Evolutionary conservation across 345 rosid genomes (phyloP), one percentile per base, ranked within the genome.

Genomic region (Gossypium herbaceum): DNA sequence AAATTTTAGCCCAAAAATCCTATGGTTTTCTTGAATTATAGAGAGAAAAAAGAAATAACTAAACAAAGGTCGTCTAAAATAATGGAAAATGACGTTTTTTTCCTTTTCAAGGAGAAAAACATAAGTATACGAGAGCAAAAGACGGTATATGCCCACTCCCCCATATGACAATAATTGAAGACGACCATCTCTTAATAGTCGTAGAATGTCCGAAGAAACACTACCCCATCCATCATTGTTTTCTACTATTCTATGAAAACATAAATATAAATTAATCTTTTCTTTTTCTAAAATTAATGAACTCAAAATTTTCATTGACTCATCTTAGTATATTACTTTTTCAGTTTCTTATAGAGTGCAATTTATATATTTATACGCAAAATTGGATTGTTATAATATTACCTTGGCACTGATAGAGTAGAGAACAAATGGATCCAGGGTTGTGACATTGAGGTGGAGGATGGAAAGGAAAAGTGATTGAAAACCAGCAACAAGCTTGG

Each of bases 401-500:
- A 92, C 97, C 97, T 91, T 92, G 72, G 91, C 84, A 79, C 92
- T 90, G 78, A 92, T 88, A 63, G 94, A 89, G 84, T 89, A 92
- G 73, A 92, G 85, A 69, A 84, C 90, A 69, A 85, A 76, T 4
- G 78, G 85, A 73, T 85, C 85, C 76, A 83, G 51, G 77, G 91
- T 79, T 62, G 89, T 83, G 83, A 90, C 82, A 75, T 82, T 89
- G 65, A 92, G 86, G 88, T 92, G 97, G 81, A 92, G 96, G 69
- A 90, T 78, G 45, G 89, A 71, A 81, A 90, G 96, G 70, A 58
- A 74, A 71, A 92, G 94, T 1, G 94, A 77, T n/a, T 87, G 91
- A 59, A 92, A 75, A 10, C 87, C 87, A 59, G 84, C 72, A 73
- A 90, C 90, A 16, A 94, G 78, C 83, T 82, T 89, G 43, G 89